These are phyloP conservation scores for Acanthamoeba pearcei DNA, from an alignment of 208 protist genomes.

Conservation along the genomic window DNA sequence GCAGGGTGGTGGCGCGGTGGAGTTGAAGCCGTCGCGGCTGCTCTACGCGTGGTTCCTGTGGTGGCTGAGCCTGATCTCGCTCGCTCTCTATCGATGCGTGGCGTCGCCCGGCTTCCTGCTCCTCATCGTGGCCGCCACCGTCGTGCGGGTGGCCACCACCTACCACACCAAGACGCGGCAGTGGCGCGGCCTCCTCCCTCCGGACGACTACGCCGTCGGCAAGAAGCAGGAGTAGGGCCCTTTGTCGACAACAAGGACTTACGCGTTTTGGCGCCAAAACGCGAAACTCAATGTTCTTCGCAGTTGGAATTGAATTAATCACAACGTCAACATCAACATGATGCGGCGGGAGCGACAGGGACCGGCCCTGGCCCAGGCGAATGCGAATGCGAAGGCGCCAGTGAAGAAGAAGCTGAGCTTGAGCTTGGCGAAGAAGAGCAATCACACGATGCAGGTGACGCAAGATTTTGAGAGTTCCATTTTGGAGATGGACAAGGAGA, in stretches of 20 bases:
- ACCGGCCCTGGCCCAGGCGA: too few species aligned
- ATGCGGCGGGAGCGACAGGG: background rate
- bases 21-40: background rate
- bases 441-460: background rate
- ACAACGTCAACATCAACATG: too few species aligned
- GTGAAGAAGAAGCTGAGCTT: background rate
- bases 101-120: background rate
- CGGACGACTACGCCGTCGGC: background rate
- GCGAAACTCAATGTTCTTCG: too few species aligned
- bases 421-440: background rate
- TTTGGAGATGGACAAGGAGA: slow-evolving; percentile 51
- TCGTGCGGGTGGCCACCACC: background rate
- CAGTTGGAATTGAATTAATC: too few species aligned
- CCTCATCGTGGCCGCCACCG: background rate
- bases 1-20: background rate
- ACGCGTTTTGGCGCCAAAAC: background rate
- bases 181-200: slow-evolving; percentile 43
- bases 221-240: background rate
- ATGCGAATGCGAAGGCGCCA: background rate
- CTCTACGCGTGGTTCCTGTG: slow-evolving; percentile 47
- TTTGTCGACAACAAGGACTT: background rate
- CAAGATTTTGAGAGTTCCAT: background rate
- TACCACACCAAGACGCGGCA: slow-evolving; percentile 1
- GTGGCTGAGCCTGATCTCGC: slow-evolving; percentile 7
- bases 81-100: slow-evolving; percentile 15